phyloP scores from a whole-genome alignment of 2,329 filamentous ascomycete genomes.

The Scedosporium dehoogii region DNA sequence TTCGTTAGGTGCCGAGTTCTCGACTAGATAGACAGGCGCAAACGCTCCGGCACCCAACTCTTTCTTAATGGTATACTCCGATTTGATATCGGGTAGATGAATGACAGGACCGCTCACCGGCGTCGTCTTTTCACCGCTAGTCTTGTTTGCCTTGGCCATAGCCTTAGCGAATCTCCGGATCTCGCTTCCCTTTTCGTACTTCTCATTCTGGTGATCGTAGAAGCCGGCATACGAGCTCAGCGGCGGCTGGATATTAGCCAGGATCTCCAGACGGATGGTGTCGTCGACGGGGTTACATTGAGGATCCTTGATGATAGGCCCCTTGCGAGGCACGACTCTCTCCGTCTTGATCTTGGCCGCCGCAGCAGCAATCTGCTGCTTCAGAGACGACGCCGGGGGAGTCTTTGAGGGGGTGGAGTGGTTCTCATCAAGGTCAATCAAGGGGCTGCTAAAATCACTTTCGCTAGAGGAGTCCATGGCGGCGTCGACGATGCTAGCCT shows the following conservation, averaged over 20 bases:
- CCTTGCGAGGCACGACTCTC: slow-evolving; percentile 41
- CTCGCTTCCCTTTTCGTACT: slow-evolving; percentile 58
- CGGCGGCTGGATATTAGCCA: slow-evolving; percentile 63
- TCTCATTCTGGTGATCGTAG: slow-evolving; percentile 57
- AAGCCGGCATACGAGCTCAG: slow-evolving; percentile 70
- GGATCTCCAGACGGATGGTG: slow-evolving; percentile 61
- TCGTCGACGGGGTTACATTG: slow-evolving; percentile 88
- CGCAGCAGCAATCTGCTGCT: background rate
- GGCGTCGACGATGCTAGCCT: background rate
- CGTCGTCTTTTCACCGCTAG: slow-evolving; percentile 50
- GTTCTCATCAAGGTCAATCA: slow-evolving; percentile 53
- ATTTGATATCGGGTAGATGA: slow-evolving; percentile 52
- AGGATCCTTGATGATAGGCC: slow-evolving; percentile 67
- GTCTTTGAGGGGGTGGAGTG: slow-evolving; percentile 26
- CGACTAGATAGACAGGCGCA: slow-evolving; percentile 87
- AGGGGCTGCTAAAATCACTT: slow-evolving; percentile 58
- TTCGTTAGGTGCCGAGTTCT: slow-evolving; percentile 50
- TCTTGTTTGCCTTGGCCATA: slow-evolving; percentile 44
- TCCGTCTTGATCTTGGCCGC: slow-evolving; percentile 19
- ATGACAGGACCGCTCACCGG: slow-evolving; percentile 52
- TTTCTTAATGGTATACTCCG: slow-evolving; percentile 67
- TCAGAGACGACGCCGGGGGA: slow-evolving; percentile 19
- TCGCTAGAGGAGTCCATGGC: background rate
- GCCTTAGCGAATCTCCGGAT: slow-evolving; percentile 75
- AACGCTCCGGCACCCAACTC: slow-evolving; percentile 92